These are phyloP conservation scores for Diutina sp. DNA, from an alignment of 1,139 yeast species.

Conservation along the genomic window DNA sequence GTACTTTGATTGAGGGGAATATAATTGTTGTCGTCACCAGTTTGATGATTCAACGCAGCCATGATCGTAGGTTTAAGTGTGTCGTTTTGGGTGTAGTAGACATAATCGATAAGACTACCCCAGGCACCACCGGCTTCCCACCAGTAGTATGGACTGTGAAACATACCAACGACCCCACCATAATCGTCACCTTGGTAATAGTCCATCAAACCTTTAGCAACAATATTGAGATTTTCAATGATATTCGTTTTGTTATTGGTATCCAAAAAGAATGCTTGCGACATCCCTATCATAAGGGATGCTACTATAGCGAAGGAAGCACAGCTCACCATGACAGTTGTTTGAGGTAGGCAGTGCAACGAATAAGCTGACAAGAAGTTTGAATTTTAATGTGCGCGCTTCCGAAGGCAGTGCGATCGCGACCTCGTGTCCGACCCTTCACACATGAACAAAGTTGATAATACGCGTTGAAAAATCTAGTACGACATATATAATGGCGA, in stretches of 20 bases:
- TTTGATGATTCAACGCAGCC: constrained; percentile 1
- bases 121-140: constrained; percentile 3
- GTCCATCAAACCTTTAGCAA: constrained; percentile 1
- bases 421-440: neutral
- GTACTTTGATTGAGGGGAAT: constrained; percentile 4
- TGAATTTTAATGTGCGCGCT: neutral
- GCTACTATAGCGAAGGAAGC: neutral
- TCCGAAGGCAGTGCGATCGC: neutral
- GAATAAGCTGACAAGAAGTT: neutral
- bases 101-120: neutral
- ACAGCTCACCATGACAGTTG: neutral
- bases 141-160: constrained; percentile 3
- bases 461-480: no score
- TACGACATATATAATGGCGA: no score
- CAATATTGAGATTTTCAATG: neutral
- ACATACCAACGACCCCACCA: constrained; percentile 3
- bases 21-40: constrained; percentile 1
- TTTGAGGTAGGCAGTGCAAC: neutral
- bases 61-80: neutral
- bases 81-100: neutral
- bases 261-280: neutral
- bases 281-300: neutral
- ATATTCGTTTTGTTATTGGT: neutral
- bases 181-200: constrained; percentile 2
- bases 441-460: neutral